A percentile compares a stretch with the other conserved stretches of the same genome.
Conservation (phyloP, 2,329 filamentous ascomycete genomes). For the Exserohilum rostratum region DNA sequence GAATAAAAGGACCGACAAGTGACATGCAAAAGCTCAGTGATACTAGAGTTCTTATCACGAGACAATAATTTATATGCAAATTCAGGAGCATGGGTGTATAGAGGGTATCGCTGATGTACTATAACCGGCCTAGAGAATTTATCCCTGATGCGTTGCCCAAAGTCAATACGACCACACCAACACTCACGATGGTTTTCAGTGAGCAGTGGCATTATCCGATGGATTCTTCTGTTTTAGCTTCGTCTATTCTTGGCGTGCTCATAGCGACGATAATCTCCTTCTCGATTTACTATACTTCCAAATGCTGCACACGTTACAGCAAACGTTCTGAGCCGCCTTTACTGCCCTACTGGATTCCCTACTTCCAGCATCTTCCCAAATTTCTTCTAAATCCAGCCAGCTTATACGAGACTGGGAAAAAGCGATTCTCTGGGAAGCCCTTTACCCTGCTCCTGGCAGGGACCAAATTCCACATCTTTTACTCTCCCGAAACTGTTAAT, state of each 20-base stretch:
- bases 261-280: neutral
- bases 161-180: neutral
- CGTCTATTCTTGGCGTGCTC: neutral
- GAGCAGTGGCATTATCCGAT: neutral
- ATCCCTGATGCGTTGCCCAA: neutral
- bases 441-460: neutral
- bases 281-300: neutral
- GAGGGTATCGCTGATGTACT: no score
- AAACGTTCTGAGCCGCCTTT: neutral
- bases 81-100: no score
- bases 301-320: no score
- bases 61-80: no score
- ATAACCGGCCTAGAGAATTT: neutral
- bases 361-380: neutral
- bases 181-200: neutral
- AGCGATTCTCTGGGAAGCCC: neutral
- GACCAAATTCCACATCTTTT: neutral
- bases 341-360: neutral
- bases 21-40: no score
- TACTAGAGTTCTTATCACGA: no score
- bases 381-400: neutral
- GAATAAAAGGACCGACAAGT: no score
- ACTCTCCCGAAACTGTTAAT: neutral
- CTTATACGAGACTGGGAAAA: neutral
- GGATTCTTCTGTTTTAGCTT: neutral